Evolutionary conservation across 768 basidiomycete species (phyloP).

Genomic region (Leccinellum rugosiceps): DNA sequence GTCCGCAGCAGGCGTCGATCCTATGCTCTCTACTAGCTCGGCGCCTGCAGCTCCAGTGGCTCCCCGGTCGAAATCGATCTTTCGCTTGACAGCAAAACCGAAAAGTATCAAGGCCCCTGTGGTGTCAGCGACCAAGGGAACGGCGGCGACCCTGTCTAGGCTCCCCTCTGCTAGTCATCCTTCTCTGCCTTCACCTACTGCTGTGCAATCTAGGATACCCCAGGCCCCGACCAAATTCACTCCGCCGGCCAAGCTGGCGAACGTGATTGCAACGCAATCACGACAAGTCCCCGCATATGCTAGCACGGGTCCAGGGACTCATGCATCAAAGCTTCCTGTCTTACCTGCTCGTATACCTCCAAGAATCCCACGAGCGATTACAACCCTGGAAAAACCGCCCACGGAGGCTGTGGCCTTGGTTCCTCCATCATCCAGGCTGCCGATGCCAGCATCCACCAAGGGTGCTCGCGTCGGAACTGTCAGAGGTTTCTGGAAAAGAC

Average conservation of each 20-base stretch:
- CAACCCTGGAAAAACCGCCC: slow-evolving; percentile 4
- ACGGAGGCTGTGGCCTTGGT: not conserved
- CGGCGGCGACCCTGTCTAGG: slow-evolving; percentile 8
- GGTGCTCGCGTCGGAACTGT: slow-evolving; percentile 23
- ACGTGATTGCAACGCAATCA: slow-evolving; percentile 27
- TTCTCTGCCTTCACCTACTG: slow-evolving; percentile 4
- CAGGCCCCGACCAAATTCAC: slow-evolving; percentile 24
- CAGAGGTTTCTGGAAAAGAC: slow-evolving; percentile 32
- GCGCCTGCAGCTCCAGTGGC: not conserved
- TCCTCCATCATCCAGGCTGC: slow-evolving; percentile 15
- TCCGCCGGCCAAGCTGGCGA: slow-evolving; percentile 30
- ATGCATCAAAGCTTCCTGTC: slow-evolving; percentile 21
- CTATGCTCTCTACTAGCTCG: slow-evolving; percentile 6
- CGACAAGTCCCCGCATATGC: slow-evolving; percentile 4
- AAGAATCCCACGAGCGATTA: slow-evolving; percentile 8
- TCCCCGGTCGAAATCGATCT: slow-evolving; percentile 29
- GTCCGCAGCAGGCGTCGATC: slow-evolving; percentile 23
- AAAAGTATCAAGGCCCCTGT: slow-evolving; percentile 20
- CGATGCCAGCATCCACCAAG: slow-evolving; percentile 26
- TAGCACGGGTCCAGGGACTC: not conserved
- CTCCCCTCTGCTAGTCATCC: slow-evolving; percentile 9
- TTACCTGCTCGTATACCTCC: slow-evolving; percentile 13
- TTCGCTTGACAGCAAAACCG: slow-evolving; percentile 25
- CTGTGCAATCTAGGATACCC: slow-evolving; percentile 19
- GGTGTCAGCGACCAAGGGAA: not conserved